Conservation (phyloP, 2,329 filamentous ascomycete genomes). For the Penicillium polonicum region DNA sequence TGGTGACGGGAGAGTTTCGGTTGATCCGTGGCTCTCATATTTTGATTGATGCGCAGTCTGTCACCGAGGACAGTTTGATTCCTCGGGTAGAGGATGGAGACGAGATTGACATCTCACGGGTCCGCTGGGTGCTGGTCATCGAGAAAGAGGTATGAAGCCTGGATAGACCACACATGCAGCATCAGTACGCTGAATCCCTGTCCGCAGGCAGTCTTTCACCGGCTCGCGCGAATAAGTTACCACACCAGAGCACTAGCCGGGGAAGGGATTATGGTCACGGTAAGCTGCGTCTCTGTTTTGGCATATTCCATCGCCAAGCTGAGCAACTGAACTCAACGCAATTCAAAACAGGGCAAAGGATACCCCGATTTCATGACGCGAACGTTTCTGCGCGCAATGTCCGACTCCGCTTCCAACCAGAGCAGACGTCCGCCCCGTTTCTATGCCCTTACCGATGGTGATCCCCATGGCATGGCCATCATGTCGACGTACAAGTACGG, state of each 20-base stretch:
- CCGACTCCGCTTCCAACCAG: constrained; percentile 29
- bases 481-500: constrained; percentile 64
- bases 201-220: constrained; percentile 59
- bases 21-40: constrained; percentile 24
- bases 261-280: constrained; percentile 57
- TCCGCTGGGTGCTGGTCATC: constrained; percentile 60
- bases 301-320: background rate
- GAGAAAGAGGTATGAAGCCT: constrained; percentile 59
- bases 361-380: constrained; percentile 63
- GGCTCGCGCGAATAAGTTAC: constrained; percentile 50
- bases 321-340: background rate
- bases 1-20: constrained; percentile 39
- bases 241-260: constrained; percentile 44
- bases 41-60: constrained; percentile 41
- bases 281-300: constrained; percentile 30
- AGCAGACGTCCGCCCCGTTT: constrained; percentile 40
- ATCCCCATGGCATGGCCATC: constrained; percentile 63
- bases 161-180: background rate
- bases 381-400: constrained; percentile 51
- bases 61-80: constrained; percentile 52
- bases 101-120: constrained; percentile 44
- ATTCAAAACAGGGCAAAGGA: constrained; percentile 55
- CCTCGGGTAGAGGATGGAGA: constrained; percentile 49
- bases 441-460: constrained; percentile 58
- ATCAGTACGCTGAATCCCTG: background rate